Base-by-base conservation (phyloP, 176 grass and related monocot genomes). In the Aegilops longissima region DNA sequence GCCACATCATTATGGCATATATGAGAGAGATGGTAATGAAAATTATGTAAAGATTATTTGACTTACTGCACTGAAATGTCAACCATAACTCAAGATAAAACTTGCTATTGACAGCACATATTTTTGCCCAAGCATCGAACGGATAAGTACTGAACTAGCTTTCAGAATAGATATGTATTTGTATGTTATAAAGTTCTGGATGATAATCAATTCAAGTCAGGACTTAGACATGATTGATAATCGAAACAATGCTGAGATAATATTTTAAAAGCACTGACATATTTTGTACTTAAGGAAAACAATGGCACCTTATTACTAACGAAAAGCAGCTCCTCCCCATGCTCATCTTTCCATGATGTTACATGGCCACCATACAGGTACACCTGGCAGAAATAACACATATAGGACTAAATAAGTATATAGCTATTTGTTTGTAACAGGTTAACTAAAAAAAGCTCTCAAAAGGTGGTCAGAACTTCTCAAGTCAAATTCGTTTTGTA, bases 341-440 rank as follows among this genome's bases (percentile, higher is more conserved):
- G 79, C n/a, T 90, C 86, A 42, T 95, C 87, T 86, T 93, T 95
- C 93, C 93, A 93, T 81, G 93, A 95, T 79, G 86, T 95, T 29
- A 95, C 93, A 87, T 95, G 90, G 11, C 83, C 90, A 39, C 93
- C 90, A 21, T 95, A 84, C n/a, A 95, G 80, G 86, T 95, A 93
- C 66, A 95, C 93, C 93, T 95, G 45, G 70, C 89, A 81, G 61
- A 39, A 79, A 77, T 59, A n/a, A 62, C 44, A 77, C 34, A 70
- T 35, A 76, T 69, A 69, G 63, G 9, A 34, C 4, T 44, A 84
- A 77, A 85, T 44, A 29, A 51, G 3, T 44, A 81, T 76, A 88
- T 21, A 29, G 29, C 2, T 23, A 51, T 69, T 23, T 77, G 35
- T 62, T 78, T 91, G 47, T 33, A 81, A 63, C 21, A 91, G 30